phyloP scores from a whole-genome alignment of 305 asterid genomes.

The Solanum hybrid region DNA sequence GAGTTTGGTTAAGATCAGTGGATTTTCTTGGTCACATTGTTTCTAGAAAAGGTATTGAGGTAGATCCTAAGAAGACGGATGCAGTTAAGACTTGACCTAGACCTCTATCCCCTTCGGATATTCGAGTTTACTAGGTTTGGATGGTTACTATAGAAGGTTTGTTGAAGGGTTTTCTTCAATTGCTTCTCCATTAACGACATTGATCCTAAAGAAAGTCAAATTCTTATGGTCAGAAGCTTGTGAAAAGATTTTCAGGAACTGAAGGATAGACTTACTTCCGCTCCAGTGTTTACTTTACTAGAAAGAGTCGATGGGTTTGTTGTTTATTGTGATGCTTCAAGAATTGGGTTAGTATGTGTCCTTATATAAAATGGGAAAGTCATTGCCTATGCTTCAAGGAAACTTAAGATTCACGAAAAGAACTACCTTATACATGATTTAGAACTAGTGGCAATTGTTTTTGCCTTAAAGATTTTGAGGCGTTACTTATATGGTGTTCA shows the following conservation, averaged over 20 bases:
- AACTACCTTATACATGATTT: not conserved
- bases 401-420: not conserved
- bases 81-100: not conserved
- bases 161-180: not conserved
- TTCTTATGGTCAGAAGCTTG: not conserved
- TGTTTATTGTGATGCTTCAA: not conserved
- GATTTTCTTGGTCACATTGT: not conserved
- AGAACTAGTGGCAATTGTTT: not conserved
- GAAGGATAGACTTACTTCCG: not conserved
- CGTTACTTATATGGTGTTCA: not conserved
- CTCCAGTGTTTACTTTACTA: not conserved
- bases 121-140: not conserved
- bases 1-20: not conserved
- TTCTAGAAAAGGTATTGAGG: not conserved
- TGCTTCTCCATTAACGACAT: not conserved
- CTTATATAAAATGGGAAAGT: not conserved
- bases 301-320: not conserved
- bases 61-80: not conserved
- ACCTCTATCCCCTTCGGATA: not conserved
- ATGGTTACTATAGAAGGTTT: not conserved
- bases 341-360: not conserved
- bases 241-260: not conserved
- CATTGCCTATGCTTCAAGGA: not conserved
- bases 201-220: not conserved
- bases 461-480: not conserved